Percentiles rank a stretch among this genome's conserved stretches.
These are phyloP conservation scores for Ramaria rubella DNA, from an alignment of 768 basidiomycete species.

Conservation along the genomic window DNA sequence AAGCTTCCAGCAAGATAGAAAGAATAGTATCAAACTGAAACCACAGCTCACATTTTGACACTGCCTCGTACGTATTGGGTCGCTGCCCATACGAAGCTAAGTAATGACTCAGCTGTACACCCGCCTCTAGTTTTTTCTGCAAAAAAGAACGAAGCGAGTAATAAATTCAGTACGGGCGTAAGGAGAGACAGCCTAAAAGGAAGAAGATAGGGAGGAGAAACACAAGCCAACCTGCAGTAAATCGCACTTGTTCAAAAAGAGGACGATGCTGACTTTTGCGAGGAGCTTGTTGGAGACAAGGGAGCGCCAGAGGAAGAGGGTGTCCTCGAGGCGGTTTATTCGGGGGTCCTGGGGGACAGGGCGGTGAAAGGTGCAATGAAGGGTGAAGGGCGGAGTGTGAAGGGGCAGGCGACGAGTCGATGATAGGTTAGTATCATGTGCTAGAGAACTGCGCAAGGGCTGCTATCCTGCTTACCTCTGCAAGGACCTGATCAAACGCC, in stretches of 20 bases:
- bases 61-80: slow-evolving; percentile 71
- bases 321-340: slow-evolving; percentile 77
- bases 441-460: slow-evolving; percentile 72
- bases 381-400: too few relatives aligned
- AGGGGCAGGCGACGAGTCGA: too few relatives aligned
- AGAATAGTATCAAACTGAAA: too few relatives aligned
- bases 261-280: slow-evolving; percentile 65
- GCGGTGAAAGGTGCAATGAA: too few relatives aligned
- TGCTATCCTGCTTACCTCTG: slow-evolving; percentile 59
- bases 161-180: background rate
- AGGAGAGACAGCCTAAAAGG: background rate
- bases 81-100: slow-evolving; percentile 67
- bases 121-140: slow-evolving; percentile 69
- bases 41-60: slow-evolving; percentile 62
- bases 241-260: slow-evolving; percentile 81
- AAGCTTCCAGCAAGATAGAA: too few relatives aligned
- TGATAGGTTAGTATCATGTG: slow-evolving; percentile 76
- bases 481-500: slow-evolving; percentile 77
- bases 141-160: background rate
- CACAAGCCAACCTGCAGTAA: slow-evolving; percentile 61
- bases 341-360: slow-evolving; percentile 49
- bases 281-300: slow-evolving; percentile 71
- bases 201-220: background rate
- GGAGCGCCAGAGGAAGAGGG: slow-evolving; percentile 64
- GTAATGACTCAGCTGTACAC: slow-evolving; percentile 63